phyloP scores from a whole-genome alignment of 345 rosid genomes.

The Acer saccharum region DNA sequence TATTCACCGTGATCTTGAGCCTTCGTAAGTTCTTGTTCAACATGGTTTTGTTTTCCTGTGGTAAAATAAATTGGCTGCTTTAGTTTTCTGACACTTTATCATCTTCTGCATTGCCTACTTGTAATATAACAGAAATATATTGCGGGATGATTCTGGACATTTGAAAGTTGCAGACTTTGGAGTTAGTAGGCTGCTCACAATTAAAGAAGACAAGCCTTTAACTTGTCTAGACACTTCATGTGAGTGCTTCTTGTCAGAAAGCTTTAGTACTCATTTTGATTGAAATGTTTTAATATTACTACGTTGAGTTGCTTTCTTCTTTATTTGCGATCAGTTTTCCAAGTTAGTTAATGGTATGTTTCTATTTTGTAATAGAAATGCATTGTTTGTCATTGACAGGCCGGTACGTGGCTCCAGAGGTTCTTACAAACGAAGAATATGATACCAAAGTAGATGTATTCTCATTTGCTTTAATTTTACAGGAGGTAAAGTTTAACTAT shows the following conservation, averaged over 20 bases:
- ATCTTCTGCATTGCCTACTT: conserved; percentile 36
- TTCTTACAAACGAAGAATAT: conserved; percentile 63
- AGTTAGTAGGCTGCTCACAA: conserved; percentile 88
- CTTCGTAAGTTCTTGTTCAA: conserved; percentile 80
- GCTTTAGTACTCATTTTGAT: background rate
- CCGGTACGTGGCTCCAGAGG: conserved; percentile 89
- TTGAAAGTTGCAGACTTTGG: conserved; percentile 98
- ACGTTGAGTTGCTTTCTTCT: conserved; percentile 5
- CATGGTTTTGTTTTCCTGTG: background rate
- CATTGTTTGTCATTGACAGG: conserved; percentile 44
- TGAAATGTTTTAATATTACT: background rate
- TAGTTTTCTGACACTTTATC: conserved; percentile 37
- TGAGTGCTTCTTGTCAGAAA: conserved; percentile 39
- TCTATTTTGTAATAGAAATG: conserved; percentile 5
- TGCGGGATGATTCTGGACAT: conserved; percentile 93
- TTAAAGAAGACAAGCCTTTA: conserved; percentile 79
- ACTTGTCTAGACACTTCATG: conserved; percentile 64
- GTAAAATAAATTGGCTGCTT: conserved; percentile 23
- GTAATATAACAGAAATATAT: conserved; percentile 67
- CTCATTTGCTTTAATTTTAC: conserved; percentile 88
- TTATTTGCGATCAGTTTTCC: background rate
- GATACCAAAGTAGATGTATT: conserved; percentile 96
- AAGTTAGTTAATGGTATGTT: background rate
- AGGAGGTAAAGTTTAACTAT: conserved; percentile 57
- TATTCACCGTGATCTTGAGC: conserved; percentile 97